These are phyloP conservation scores for Penicillium nordicum DNA, from an alignment of 2,329 filamentous ascomycete genomes.

Conservation along the genomic window DNA sequence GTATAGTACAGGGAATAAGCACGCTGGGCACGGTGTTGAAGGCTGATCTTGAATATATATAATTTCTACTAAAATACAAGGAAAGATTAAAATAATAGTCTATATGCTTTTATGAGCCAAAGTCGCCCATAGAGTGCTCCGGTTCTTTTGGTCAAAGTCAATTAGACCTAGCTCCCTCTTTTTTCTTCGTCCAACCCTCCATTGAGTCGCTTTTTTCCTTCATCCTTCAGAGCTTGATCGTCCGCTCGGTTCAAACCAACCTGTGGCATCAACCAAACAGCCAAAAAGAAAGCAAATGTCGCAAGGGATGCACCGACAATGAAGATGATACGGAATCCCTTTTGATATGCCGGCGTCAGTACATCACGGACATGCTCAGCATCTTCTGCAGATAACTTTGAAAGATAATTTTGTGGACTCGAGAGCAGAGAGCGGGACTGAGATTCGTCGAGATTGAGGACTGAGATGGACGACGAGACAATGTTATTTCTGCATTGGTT, in stretches of 20 bases:
- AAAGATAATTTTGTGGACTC: conserved; percentile 31
- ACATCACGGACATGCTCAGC: conserved; percentile 27
- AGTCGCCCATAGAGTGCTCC: too few relatives aligned
- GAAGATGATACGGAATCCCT: conserved; percentile 43
- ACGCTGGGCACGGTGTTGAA: too few relatives aligned
- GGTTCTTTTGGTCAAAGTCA: not conserved
- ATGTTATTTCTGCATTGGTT: conserved; percentile 29
- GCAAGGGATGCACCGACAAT: conserved; percentile 38
- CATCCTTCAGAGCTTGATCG: conserved; percentile 31
- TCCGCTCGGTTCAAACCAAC: conserved; percentile 28
- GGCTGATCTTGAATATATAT: too few relatives aligned
- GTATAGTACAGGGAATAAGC: too few relatives aligned
- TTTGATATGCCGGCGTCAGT: conserved; percentile 36
- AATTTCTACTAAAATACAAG: too few relatives aligned
- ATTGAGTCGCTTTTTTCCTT: conserved; percentile 23
- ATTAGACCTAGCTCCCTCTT: not conserved
- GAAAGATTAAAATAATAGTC: too few relatives aligned
- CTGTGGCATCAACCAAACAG: conserved; percentile 39
- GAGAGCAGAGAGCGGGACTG: conserved; percentile 28
- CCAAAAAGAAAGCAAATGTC: conserved; percentile 34
- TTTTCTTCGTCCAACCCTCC: conserved; percentile 19
- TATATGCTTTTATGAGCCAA: too few relatives aligned
- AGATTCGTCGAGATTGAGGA: conserved; percentile 21
- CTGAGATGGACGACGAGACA: conserved; percentile 24
- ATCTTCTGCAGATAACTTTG: conserved; percentile 23